Conservation (phyloP, 116 monocot genomes). For the Phalaenopsis hybrid region DNA sequence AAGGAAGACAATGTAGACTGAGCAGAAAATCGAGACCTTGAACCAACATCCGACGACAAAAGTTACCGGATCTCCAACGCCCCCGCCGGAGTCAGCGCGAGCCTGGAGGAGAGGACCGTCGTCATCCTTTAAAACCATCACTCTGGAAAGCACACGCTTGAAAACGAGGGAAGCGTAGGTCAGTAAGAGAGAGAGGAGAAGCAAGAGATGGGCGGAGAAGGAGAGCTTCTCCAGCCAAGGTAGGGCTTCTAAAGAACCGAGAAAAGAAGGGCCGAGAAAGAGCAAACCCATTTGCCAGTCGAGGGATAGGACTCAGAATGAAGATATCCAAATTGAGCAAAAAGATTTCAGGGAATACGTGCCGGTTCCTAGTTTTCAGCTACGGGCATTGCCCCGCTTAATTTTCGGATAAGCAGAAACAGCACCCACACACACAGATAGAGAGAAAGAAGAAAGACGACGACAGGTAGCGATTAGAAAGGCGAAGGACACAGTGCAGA, state of each 20-base stretch:
- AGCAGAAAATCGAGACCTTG: slow-evolving; percentile 33
- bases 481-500: slow-evolving; percentile 9
- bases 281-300: slow-evolving; percentile 24
- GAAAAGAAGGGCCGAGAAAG: slow-evolving; percentile 3
- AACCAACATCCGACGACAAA: slow-evolving; percentile 30
- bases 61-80: slow-evolving; percentile 7
- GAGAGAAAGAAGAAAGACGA: neutral
- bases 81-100: neutral
- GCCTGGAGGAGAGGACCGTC: neutral
- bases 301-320: neutral
- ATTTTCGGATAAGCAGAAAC: neutral
- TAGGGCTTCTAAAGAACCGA: slow-evolving; percentile 21
- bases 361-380: slow-evolving; percentile 1
- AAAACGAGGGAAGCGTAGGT: slow-evolving; percentile 21
- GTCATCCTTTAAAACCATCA: slow-evolving; percentile 25
- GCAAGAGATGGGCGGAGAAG: slow-evolving; percentile 14
- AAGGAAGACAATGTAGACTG: slow-evolving; percentile 41
- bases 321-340: slow-evolving; percentile 4
- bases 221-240: slow-evolving; percentile 34
- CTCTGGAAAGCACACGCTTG: slow-evolving; percentile 10
- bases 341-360: neutral
- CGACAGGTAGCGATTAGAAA: slow-evolving; percentile 3
- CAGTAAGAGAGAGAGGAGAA: slow-evolving; percentile 33
- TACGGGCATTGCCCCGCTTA: slow-evolving; percentile 39
- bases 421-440: neutral